Evolutionary conservation across 148 eudicot species (phyloP).

Genomic region (Cornus florida): DNA sequence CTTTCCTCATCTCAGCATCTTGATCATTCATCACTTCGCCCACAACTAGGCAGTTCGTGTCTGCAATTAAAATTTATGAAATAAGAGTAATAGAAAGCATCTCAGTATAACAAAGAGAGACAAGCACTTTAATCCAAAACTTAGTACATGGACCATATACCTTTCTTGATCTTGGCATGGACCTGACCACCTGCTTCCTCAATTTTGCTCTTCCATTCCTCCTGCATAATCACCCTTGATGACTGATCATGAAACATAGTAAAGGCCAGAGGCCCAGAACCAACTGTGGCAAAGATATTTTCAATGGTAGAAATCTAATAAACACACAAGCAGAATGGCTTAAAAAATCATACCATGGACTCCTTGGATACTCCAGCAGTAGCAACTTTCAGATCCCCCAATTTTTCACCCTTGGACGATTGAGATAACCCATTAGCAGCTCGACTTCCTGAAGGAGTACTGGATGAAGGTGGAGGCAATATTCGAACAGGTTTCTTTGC

Average conservation of each 20-base stretch:
- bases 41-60: constrained; percentile 83
- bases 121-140: constrained; percentile 2
- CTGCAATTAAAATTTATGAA: constrained; percentile 30
- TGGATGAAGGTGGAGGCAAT: constrained; percentile 58
- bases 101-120: neutral
- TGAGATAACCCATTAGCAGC: constrained; percentile 39
- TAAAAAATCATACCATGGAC: constrained; percentile 45
- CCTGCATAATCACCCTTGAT: constrained; percentile 39
- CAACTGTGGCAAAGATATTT: neutral
- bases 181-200: constrained; percentile 77
- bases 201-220: constrained; percentile 63
- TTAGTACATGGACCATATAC: constrained; percentile 25
- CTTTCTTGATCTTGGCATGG: constrained; percentile 80
- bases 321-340: constrained; percentile 1
- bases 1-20: constrained; percentile 80
- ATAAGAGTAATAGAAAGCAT: constrained; percentile 6
- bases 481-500: constrained; percentile 62
- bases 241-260: constrained; percentile 1
- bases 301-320: neutral
- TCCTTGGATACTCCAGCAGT: constrained; percentile 58
- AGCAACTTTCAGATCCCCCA: constrained; percentile 73
- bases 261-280: too few relatives aligned
- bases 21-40: constrained; percentile 43
- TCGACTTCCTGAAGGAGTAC: constrained; percentile 41
- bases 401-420: constrained; percentile 54